A percentile compares a stretch with the other conserved stretches of the same genome.
phyloP scores from a whole-genome alignment of 139 green algal genomes.

The Bryopsis sp. region DNA sequence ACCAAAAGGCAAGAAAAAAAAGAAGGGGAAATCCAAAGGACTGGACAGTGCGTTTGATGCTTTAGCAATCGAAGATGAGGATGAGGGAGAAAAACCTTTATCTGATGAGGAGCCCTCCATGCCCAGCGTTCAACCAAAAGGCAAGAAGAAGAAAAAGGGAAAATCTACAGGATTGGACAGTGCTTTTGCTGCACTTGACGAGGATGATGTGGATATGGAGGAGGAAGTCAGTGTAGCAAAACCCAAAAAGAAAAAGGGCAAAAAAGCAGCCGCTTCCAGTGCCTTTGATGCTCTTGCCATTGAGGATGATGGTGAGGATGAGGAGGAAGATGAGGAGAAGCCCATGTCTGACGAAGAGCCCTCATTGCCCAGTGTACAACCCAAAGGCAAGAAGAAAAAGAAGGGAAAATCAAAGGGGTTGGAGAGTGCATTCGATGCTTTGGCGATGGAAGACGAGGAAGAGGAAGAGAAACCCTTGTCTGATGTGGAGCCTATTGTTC shows the following conservation, averaged over 20 bases:
- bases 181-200: constrained; percentile 46
- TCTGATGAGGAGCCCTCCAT: neutral
- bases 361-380: neutral
- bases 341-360: neutral
- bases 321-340: neutral
- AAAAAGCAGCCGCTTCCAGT: constrained; percentile 15
- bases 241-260: neutral
- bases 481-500: neutral
- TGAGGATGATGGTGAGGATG: constrained; percentile 1
- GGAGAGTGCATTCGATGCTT: neutral
- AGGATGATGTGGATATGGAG: constrained; percentile 23
- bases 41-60: constrained; percentile 8
- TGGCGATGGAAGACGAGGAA: neutral
- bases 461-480: neutral
- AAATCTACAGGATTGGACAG: constrained; percentile 22
- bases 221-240: constrained; percentile 29
- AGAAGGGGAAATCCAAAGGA: neutral
- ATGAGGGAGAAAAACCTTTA: neutral
- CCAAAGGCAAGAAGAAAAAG: constrained; percentile 1
- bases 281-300: neutral
- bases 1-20: neutral
- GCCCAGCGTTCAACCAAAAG: too few relatives aligned
- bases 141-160: constrained; percentile 31
- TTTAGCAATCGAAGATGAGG: constrained; percentile 5
- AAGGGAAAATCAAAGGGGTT: neutral